Percentiles rank a stretch among this genome's conserved stretches.
phyloP scores from a whole-genome alignment of 768 basidiomycete genomes.

The Rubroboletus satanas region DNA sequence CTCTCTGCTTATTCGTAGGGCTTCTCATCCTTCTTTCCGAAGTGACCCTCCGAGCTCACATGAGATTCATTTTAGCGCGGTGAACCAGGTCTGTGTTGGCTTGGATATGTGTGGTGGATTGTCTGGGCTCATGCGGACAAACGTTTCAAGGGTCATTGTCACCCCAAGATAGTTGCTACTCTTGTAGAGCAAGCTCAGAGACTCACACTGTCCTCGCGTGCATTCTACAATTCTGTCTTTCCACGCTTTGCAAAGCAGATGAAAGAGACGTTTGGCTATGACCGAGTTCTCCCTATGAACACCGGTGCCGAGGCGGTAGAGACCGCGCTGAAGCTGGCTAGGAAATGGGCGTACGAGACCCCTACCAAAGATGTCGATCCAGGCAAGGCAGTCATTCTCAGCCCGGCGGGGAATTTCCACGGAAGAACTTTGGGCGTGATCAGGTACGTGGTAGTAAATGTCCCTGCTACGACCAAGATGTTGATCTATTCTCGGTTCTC shows the following conservation, averaged over 20 bases:
- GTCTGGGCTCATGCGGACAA: conserved; percentile 11
- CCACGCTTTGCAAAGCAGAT: conserved; percentile 86
- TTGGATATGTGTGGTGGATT: conserved; percentile 6
- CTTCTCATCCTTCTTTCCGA: conserved; percentile 12
- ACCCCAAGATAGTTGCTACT: conserved; percentile 79
- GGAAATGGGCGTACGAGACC: conserved; percentile 98
- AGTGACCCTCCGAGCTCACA: conserved; percentile 3
- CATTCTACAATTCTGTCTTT: conserved; percentile 92
- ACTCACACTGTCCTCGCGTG: conserved; percentile 90
- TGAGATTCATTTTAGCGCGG: conserved; percentile 49
- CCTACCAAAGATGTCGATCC: conserved; percentile 45
- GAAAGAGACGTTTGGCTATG: conserved; percentile 82
- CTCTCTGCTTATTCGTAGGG: conserved; percentile 92
- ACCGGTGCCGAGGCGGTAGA: conserved; percentile 98
- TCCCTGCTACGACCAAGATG: background rate
- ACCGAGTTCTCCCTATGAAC: conserved; percentile 98
- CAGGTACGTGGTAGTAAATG: conserved; percentile 41
- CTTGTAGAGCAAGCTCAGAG: conserved; percentile 82
- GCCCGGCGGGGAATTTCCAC: conserved; percentile 91
- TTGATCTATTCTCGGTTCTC: conserved; percentile 14
- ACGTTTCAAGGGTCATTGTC: conserved; percentile 76
- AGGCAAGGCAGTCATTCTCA: conserved; percentile 81
- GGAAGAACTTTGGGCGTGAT: conserved; percentile 89
- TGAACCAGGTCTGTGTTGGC: conserved; percentile 67
- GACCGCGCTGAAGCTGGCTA: conserved; percentile 89